Evolutionary conservation across 2,329 filamentous ascomycete genomes (phyloP), one percentile per base, ranked within the genome.

Genomic region (Tolypocladium amazonense): DNA sequence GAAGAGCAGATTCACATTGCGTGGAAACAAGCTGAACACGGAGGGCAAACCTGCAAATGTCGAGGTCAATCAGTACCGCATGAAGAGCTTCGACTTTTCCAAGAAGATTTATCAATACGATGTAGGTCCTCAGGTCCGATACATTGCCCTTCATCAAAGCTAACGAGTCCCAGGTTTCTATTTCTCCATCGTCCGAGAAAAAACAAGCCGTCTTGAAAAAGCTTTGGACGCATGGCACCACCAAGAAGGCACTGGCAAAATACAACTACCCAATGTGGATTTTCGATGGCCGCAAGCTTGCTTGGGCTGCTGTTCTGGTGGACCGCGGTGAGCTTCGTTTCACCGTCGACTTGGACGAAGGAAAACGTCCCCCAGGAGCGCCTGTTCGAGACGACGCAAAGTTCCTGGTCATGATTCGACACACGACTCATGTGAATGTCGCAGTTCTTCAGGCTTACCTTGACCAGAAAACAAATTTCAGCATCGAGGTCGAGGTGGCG

Each of bases 261-360:
- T 77, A 77, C 60, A 76, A 73, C 6, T 71, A 71, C 23, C 68
- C 67, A 5, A 68, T 65, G 50, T 91, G 88, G 82, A 82, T 97
- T 59, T 92, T 85, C 66, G 92, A 97, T 75, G 90, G 90, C 35
- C 87, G 88, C 68, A 90, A 88, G 72, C 80, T 99, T 55, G 92
- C 91, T 20, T 99, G 94, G 93, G 77, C 75, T 14, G 75, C 73
- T 3, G 70, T 70, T 55, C 67, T 73, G 25, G 64, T 80, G 12
- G 69, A 75, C 0, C 73, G 77, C 3, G 74, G 77, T 1, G 82
- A 85, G 59, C 64, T 84, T 5, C 79, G 81, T 0, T 70, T 90
- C 56, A 71, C 70, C 0, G 81, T 97, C 50, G 86, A 97, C 65
- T 80, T 97, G 1, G 90, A 96, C 66, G 78, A 75, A 1, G 89